Base-by-base conservation (phyloP, 768 basidiomycete species). In the Clitopilus hobsonii region DNA sequence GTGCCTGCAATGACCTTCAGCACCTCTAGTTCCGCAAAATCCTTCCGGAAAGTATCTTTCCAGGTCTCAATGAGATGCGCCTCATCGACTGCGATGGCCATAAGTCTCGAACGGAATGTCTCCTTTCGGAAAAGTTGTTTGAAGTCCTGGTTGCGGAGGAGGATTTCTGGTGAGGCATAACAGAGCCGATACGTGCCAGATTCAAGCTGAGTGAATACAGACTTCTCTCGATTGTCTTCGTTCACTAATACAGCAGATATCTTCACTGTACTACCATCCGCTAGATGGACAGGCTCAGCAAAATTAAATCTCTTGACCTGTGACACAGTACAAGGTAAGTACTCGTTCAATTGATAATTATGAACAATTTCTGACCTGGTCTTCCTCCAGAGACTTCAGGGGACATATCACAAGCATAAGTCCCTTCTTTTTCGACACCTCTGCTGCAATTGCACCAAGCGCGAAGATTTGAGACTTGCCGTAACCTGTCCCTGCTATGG, bases 181-280 rank as follows among this genome's bases (percentile, higher is more conserved):
- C 52, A 58, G 23, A 62, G 38, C 3, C 55, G 55, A 29, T 56
- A 56, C 14, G 27, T 13, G 2, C 56, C 54, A 20, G 53, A 27
- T 38, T 18, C 45, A 8, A 62, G 56, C 29, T 52, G 36, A 49
- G 53, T 49, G 45, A 59, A 59, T 5, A 59, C 30, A 5, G 16
- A 30, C 10, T 49, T 50, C 2, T 56, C 53, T n/a, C 56, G 41
- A 49, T 61, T 61, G 27, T 58, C 58, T 25, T 58, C 56, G 51
- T 62, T 59, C 30, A 62, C 49, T 36, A 56, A 54, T 25, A 62
- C 49, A n/a, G 60, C 58, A 18, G 58, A 14, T 14, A 61, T 53
- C 11, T 55, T 56, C 5, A 59, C 41, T 16, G 29, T 8, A 20
- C 47, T 23, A 20, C 51, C 53, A 45, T 53, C 51, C 18, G 50